Evolutionary conservation across 176 grass and related monocot species (phyloP).

Genomic region (Avena eriantha): DNA sequence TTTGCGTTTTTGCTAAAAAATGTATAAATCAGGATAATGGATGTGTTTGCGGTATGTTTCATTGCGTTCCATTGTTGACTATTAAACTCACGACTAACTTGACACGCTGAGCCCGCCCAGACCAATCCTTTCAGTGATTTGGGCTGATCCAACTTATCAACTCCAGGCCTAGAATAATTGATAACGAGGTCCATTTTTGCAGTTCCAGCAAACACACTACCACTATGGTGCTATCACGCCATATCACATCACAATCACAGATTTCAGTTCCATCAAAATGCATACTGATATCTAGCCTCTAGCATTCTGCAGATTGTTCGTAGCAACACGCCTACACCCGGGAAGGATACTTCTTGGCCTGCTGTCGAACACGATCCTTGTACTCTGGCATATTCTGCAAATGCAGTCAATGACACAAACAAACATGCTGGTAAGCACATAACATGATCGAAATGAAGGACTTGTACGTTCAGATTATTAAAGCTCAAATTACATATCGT

Average conservation of each 20-base stretch:
- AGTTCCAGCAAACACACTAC: conserved; percentile 1
- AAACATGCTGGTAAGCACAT: conserved; percentile 10
- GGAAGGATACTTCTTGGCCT: conserved; percentile 73
- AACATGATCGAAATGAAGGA: conserved; percentile 1
- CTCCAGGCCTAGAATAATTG: background rate
- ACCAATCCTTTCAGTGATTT: too few species aligned
- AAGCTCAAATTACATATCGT: background rate
- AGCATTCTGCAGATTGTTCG: background rate
- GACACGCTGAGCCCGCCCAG: background rate
- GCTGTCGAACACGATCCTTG: conserved; percentile 60
- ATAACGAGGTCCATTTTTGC: background rate
- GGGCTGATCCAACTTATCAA: too few species aligned
- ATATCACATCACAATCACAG: background rate
- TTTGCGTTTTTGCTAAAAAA: too few species aligned
- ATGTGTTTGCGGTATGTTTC: conserved; percentile 9
- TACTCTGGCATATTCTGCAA: conserved; percentile 64
- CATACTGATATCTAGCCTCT: background rate
- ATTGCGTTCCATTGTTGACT: conserved; percentile 12
- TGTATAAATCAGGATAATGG: too few species aligned
- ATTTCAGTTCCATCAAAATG: conserved; percentile 10
- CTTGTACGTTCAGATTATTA: background rate
- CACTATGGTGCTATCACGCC: background rate
- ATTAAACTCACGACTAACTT: background rate
- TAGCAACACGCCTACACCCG: conserved; percentile 50
- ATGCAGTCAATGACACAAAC: conserved; percentile 30